A percentile compares a stretch with the other conserved stretches of the same genome.
Evolutionary conservation across 2,329 filamentous ascomycete species (phyloP).

Genomic region (Beauveria varroae): DNA sequence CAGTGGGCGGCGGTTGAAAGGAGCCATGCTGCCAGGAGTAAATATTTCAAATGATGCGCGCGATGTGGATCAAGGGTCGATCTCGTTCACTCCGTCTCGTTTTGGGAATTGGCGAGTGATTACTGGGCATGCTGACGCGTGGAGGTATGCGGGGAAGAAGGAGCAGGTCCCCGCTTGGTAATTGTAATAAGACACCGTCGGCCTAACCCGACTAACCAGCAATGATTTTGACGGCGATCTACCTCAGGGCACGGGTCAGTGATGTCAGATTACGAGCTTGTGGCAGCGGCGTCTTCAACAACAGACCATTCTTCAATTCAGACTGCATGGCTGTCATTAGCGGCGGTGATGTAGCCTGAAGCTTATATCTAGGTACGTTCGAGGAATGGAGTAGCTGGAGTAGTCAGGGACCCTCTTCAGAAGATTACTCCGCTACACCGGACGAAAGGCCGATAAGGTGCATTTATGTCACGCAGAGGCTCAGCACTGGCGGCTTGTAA

Average conservation of each 20-base stretch:
- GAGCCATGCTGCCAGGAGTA: not conserved
- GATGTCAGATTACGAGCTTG: not conserved
- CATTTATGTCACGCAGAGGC: not conserved
- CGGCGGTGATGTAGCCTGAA: not conserved
- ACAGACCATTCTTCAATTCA: not conserved
- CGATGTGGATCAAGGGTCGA: not conserved
- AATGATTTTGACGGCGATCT: not conserved
- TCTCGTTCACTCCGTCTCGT: not conserved
- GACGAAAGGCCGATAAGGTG: not conserved
- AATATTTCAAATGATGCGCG: not conserved
- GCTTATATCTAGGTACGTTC: not conserved
- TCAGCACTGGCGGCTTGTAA: not conserved
- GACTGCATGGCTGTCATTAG: not conserved
- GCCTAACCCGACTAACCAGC: not conserved
- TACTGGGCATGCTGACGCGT: not conserved
- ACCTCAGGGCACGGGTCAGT: not conserved
- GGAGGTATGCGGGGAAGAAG: not conserved
- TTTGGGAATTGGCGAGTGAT: not conserved
- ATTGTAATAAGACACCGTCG: not conserved
- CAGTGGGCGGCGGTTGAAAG: not conserved
- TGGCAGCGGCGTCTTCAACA: not conserved
- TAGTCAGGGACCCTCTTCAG: not conserved
- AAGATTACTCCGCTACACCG: constrained; percentile 1
- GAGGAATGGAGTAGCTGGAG: constrained; percentile 1
- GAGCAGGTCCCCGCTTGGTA: not conserved